Conservation (phyloP, 2,329 filamentous ascomycete genomes). For the Ophiocordyceps unilateralis region DNA sequence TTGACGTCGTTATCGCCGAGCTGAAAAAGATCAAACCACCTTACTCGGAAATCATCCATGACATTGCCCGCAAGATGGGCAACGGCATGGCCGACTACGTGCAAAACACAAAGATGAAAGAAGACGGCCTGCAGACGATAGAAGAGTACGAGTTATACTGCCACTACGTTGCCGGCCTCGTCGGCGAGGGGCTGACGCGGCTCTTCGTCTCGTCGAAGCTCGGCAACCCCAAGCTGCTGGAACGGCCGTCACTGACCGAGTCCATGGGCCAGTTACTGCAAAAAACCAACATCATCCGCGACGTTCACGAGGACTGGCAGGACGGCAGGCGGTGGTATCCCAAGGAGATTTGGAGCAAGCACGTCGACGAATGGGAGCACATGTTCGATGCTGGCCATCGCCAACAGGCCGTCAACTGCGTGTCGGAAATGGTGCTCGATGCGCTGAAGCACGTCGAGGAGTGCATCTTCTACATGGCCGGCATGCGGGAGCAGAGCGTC, state of each 20-base stretch:
- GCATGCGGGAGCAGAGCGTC: conserved; percentile 83
- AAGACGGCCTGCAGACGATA: conserved; percentile 64
- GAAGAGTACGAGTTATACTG: conserved; percentile 93
- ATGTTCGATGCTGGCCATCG: conserved; percentile 70
- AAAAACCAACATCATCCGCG: conserved; percentile 97
- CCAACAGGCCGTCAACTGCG: conserved; percentile 64
- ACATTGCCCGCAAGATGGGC: conserved; percentile 89
- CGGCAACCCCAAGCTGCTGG: conserved; percentile 68
- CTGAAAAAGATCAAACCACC: conserved; percentile 73
- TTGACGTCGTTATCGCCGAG: conserved; percentile 72
- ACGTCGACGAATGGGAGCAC: conserved; percentile 79
- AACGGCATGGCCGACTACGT: conserved; percentile 98
- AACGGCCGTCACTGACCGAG: conserved; percentile 67
- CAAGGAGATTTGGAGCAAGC: conserved; percentile 90
- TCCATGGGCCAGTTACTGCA: conserved; percentile 97
- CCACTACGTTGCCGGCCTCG: conserved; percentile 96
- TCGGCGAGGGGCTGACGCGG: conserved; percentile 81
- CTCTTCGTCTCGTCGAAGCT: conserved; percentile 78
- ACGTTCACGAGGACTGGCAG: conserved; percentile 75
- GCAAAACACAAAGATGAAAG: conserved; percentile 64
- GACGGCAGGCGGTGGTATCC: conserved; percentile 90
- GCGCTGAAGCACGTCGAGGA: conserved; percentile 77
- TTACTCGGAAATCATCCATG: conserved; percentile 76
- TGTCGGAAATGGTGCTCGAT: conserved; percentile 87
- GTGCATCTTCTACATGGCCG: conserved; percentile 95